A percentile compares a stretch with the other conserved stretches of the same genome.
These are phyloP conservation scores for Mesotaenium endlicherianum DNA, from an alignment of 139 green algal species.

Conservation along the genomic window DNA sequence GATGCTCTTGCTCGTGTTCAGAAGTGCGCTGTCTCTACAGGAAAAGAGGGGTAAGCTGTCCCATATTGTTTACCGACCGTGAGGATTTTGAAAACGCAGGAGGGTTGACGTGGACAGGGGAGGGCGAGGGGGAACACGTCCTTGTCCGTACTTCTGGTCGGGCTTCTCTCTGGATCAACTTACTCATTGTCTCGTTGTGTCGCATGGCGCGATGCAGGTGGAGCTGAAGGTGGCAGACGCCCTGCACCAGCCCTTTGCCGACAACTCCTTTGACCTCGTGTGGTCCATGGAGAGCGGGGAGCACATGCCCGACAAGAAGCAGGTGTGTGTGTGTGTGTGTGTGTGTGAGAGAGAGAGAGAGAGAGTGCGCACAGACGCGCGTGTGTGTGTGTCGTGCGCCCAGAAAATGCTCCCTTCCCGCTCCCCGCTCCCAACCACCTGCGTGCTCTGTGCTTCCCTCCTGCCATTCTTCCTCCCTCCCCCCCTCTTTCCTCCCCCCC, in stretches of 20 bases:
- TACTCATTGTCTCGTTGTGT: background rate
- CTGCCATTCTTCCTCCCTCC: background rate
- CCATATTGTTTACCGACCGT: no score
- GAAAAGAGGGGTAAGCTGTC: no score
- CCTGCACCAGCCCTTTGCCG: conserved; percentile 81
- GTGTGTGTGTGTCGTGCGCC: background rate
- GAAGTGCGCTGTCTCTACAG: no score
- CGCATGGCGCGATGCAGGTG: conserved; percentile 35
- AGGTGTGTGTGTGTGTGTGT: conserved; percentile 23
- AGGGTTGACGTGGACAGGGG: no score
- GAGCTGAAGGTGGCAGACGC: conserved; percentile 87
- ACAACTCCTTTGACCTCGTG: conserved; percentile 92
- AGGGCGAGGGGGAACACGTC: no score
- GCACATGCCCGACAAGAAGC: conserved; percentile 98
- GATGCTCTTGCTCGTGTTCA: no score
- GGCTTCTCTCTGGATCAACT: background rate
- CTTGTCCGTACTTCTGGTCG: no score
- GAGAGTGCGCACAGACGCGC: no score
- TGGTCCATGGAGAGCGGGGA: conserved; percentile 96
- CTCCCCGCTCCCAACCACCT: background rate
- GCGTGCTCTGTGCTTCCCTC: background rate
- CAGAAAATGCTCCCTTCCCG: background rate
- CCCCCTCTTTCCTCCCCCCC: no score
- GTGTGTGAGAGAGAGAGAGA: background rate
- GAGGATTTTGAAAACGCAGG: no score